Base-by-base conservation (phyloP, 2,329 filamentous ascomycete species). In the Xylaria sp. region DNA sequence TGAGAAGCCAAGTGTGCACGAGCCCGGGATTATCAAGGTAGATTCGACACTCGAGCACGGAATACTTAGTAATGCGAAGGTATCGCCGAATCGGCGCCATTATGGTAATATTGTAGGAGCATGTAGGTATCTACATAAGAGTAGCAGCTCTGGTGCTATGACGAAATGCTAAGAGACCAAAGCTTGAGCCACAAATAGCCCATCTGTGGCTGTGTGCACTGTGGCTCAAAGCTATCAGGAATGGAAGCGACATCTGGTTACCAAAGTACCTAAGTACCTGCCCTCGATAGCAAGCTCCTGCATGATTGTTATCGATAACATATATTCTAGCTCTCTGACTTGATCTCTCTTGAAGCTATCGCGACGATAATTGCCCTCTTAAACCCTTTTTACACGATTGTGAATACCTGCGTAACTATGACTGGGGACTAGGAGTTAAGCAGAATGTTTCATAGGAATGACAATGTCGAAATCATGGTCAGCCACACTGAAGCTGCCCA, bases 31-130 rank as follows among this genome's bases (percentile, higher is more conserved):
- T 94, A 73, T 98, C 95, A 56, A 98, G 89, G 81, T 98, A 98
- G 74, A 99, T 96, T 73, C 94, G 94, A 73, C 93, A 94, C 86
- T 99, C 96, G n/a, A 99, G 87, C 39, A 98, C 94, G 4, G 95
- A 97, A 80, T 94, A 93, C 78, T 95, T 94, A 65, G 92, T 95
- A 75, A 98, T 97, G 62, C 95, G 90, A 65, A 98, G 86, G 79
- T 98, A 98, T 76, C 94, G 89, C 68, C 94, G 90, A 57, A 97
- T 89, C 12, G 94, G 94, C 13, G 94, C 92, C 94, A 98, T 98
- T 32, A 10, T 52, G 12, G 44, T 44, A 3, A 56, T 46, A 34
- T 62, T 48, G 28, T n/a, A 34, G 44, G 3, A 18, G 44, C n/a
- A 20, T 7, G 44, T 48, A 48, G 23, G 3, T 56, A 23, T 37